Conservation (phyloP, 2,329 filamentous ascomycete genomes). For the Waltergamsia citrina region DNA sequence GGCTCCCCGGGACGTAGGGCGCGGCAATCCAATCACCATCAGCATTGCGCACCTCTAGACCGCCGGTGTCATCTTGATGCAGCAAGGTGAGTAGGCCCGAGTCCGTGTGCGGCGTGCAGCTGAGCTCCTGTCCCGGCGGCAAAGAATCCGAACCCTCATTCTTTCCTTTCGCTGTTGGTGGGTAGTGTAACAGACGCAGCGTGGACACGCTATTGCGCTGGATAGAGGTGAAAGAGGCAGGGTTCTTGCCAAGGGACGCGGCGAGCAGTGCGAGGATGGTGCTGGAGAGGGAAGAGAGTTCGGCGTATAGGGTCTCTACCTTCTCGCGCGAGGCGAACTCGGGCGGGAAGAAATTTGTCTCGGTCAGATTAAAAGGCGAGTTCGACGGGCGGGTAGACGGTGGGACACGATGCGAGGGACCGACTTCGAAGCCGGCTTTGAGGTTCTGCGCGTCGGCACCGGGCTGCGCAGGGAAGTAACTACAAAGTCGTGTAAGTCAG, state of each 20-base stretch:
- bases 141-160: no score
- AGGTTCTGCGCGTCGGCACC: conserved; percentile 25
- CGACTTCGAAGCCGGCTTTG: conserved; percentile 36
- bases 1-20: conserved; percentile 6
- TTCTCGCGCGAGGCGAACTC: conserved; percentile 3
- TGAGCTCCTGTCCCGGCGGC: conserved; percentile 2
- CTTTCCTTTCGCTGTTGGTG: neutral
- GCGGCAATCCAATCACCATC: conserved; percentile 6
- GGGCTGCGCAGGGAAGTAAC: conserved; percentile 33
- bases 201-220: conserved; percentile 7
- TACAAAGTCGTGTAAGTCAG: no score
- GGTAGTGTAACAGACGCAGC: conserved; percentile 8
- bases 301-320: conserved; percentile 6
- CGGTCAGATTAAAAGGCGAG: conserved; percentile 7
- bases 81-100: conserved; percentile 50
- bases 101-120: conserved; percentile 34
- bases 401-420: conserved; percentile 13
- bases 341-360: conserved; percentile 5
- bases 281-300: conserved; percentile 5
- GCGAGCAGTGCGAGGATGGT: conserved; percentile 6
- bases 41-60: conserved; percentile 7
- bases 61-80: conserved; percentile 29
- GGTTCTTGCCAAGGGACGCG: conserved; percentile 6
- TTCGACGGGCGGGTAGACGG: conserved; percentile 4
- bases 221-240: conserved; percentile 5